Evolutionary conservation across 2,329 filamentous ascomycete species (phyloP).

Genomic region (Pseudofabraea citricarpa): DNA sequence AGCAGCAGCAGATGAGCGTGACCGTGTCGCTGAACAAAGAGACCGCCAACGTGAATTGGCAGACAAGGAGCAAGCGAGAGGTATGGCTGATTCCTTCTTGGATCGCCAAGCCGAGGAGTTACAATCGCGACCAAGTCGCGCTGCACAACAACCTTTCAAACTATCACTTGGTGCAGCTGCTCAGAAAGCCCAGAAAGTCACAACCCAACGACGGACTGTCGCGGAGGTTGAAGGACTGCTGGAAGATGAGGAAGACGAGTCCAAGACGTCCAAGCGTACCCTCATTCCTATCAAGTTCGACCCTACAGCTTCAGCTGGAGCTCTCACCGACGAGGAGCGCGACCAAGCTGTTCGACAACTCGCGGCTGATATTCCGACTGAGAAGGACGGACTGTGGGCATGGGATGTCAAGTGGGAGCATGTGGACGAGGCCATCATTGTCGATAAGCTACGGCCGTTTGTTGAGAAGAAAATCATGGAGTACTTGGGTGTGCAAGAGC

Average conservation of each 20-base stretch:
- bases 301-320: conserved; percentile 52
- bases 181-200: conserved; percentile 59
- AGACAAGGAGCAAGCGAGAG: conserved; percentile 72
- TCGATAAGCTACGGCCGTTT: conserved; percentile 86
- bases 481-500: conserved; percentile 92
- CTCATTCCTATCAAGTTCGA: conserved; percentile 83
- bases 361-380: conserved; percentile 83
- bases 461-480: conserved; percentile 98
- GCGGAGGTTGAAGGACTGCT: conserved; percentile 91
- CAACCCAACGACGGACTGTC: conserved; percentile 68
- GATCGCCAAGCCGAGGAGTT: conserved; percentile 78
- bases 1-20: conserved; percentile 71
- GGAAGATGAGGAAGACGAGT: conserved; percentile 88
- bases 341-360: conserved; percentile 75
- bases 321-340: conserved; percentile 82
- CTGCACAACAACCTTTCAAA: conserved; percentile 74
- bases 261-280: conserved; percentile 63
- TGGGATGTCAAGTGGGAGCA: conserved; percentile 92
- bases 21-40: conserved; percentile 72
- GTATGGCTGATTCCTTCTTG: conserved; percentile 87
- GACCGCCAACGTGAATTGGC: conserved; percentile 66
- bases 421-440: conserved; percentile 74
- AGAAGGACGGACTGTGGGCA: conserved; percentile 82
- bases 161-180: conserved; percentile 86
- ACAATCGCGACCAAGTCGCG: conserved; percentile 39